These are phyloP conservation scores for Vigna radiata DNA, from an alignment of 306 rosid species.

Conservation along the genomic window DNA sequence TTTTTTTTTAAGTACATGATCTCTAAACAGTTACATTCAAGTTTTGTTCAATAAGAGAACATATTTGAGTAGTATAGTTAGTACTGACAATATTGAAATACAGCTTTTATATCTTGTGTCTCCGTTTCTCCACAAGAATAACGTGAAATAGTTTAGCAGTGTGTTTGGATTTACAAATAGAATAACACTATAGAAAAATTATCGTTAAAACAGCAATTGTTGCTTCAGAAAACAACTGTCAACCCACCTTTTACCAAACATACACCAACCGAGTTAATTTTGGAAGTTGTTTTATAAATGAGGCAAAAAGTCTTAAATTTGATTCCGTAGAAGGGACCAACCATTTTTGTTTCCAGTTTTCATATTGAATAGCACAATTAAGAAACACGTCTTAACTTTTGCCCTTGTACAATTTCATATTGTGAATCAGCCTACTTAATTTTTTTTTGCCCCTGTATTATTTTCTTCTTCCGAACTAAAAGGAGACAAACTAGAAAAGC, in stretches of 20 bases:
- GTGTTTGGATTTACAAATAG: background rate
- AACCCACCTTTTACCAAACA: background rate
- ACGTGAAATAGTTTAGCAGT: background rate
- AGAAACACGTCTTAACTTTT: constrained; percentile 4
- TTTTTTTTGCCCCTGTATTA: background rate
- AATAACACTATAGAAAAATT: background rate
- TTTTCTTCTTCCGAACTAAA: background rate
- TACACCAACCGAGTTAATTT: background rate
- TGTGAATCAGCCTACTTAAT: background rate
- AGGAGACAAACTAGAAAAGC: background rate
- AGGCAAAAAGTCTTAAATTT: constrained; percentile 16
- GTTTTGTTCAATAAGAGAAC: background rate
- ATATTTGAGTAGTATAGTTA: background rate
- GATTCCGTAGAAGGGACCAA: background rate
- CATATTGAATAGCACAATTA: background rate
- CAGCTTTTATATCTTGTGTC: background rate
- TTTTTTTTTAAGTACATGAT: background rate
- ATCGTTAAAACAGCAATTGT: background rate
- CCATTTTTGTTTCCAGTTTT: background rate
- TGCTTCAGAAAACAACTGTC: background rate
- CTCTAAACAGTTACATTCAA: background rate
- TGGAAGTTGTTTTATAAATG: constrained; percentile 7
- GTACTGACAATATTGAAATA: background rate
- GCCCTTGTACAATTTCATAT: background rate
- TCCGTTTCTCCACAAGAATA: constrained; percentile 16